Base-by-base conservation (phyloP, 148 eudicot species). In the Talinum fruticosum region DNA sequence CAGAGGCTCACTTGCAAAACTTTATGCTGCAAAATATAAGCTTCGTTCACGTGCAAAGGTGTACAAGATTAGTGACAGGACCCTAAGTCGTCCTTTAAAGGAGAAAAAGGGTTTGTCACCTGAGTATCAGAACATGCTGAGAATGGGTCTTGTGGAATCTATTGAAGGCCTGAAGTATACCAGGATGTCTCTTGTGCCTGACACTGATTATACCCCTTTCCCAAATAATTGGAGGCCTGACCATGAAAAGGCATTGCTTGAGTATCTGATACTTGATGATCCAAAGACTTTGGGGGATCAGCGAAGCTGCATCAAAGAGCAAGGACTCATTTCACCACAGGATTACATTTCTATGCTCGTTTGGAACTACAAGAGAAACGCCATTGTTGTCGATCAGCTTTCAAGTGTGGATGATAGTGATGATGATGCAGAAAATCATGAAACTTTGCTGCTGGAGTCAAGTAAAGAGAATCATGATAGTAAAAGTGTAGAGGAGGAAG, bases 21-120 rank as follows among this genome's bases (percentile, higher is more conserved):
- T 92, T 35, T 94, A 94, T 88, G 98, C 98, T 83, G 98, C 98
- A 64, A 94, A 94, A 78, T 92, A 94, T 85, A 94, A 92, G 87
- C 96, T 94, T 41, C 87, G 97, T 71, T 94, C 97, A 64, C 86
- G 98, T 71, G 98, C 98, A 64, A 94, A 94, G 83, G 98, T 94
- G 53, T 94, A 94, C 79, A 94, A 89, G 82, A 89, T 94, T 79
- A 92, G 96, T 87, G 85, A 88, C 21, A 85, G 94, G 49, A 92
- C 87, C 69, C 93, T 94, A 32, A 87, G 91, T 75, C 98, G 96
- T 44, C 98, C 98, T 73, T 79, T 94, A 29, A 94, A 94, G 87
- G 98, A 94, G 87, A 94, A 79, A 82, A 94, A 94, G 75, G 98
- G 98, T 74, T 79, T 85, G 79, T 94, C 98, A 12, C 97, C 98